Conservation (phyloP, 352 stramenopile species). For the Phytopythium kandeliae region DNA sequence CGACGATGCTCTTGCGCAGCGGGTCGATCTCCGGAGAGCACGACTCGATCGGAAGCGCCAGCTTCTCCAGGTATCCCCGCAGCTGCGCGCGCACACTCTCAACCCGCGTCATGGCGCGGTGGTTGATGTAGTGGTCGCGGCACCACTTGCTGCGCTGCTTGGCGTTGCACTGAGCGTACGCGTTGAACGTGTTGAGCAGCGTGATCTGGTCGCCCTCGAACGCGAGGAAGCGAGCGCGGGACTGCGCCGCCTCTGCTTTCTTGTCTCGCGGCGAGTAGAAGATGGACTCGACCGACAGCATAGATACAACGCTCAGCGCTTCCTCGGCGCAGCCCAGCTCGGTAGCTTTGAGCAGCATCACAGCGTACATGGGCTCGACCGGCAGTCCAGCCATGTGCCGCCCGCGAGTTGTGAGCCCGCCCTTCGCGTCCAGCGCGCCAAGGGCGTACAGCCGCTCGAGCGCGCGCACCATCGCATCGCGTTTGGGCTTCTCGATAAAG, state of each 20-base stretch:
- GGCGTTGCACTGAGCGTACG: conserved; percentile 54
- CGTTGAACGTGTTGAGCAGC: conserved; percentile 78
- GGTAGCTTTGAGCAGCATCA: conserved; percentile 81
- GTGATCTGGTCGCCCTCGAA: conserved; percentile 84
- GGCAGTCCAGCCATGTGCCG: conserved; percentile 83
- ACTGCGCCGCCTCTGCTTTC: conserved; percentile 78
- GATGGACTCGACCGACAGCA: conserved; percentile 88
- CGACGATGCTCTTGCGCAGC: conserved; percentile 84
- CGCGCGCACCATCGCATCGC: conserved; percentile 64
- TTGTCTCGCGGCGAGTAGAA: conserved; percentile 85
- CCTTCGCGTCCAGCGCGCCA: conserved; percentile 53
- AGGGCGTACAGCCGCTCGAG: conserved; percentile 83
- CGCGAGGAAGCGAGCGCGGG: conserved; percentile 69
- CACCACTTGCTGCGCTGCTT: conserved; percentile 87
- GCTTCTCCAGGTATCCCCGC: conserved; percentile 62
- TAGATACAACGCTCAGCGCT: conserved; percentile 82
- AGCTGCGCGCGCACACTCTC: conserved; percentile 77
- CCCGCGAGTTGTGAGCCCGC: conserved; percentile 61
- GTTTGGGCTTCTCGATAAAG: conserved; percentile 86
- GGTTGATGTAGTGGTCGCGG: conserved; percentile 83
- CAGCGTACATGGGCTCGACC: conserved; percentile 86
- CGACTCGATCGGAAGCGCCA: conserved; percentile 60
- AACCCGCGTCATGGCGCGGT: conserved; percentile 78
- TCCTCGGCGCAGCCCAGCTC: conserved; percentile 79
- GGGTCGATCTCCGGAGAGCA: conserved; percentile 74